Evolutionary conservation across 169 alveolate genomes (phyloP).

Genomic region (Miamiensis avidus): DNA sequence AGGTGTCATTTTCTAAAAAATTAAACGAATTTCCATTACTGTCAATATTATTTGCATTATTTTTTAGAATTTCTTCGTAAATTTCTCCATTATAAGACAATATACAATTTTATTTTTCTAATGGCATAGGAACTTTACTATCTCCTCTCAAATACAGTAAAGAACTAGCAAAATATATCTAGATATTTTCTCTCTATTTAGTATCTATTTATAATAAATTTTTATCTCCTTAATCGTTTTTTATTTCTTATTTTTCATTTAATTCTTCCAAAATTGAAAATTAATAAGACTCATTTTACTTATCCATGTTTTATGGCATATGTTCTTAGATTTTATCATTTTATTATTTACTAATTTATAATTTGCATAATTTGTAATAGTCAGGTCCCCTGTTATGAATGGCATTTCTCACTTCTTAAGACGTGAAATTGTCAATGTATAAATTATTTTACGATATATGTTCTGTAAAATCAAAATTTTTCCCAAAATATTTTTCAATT

Average conservation of each 20-base stretch:
- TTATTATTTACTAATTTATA: not conserved
- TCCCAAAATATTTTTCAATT: not conserved
- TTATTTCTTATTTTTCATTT: not conserved
- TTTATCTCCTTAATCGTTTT: too few relatives aligned
- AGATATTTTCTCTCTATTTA: not conserved
- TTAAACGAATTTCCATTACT: constrained; percentile 19
- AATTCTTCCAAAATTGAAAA: not conserved
- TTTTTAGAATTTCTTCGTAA: constrained; percentile 10
- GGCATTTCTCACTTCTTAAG: not conserved
- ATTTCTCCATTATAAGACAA: constrained; percentile 42
- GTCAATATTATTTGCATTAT: not conserved
- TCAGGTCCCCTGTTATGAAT: constrained; percentile 19
- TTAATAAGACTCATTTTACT: not conserved
- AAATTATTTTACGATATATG: not conserved
- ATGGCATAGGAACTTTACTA: constrained; percentile 30
- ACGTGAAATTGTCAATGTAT: not conserved
- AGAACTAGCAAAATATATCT: not conserved
- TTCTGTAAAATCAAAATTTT: constrained; percentile 19
- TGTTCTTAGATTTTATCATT: not conserved
- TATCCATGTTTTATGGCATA: not conserved
- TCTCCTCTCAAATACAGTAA: not conserved
- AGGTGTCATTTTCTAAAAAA: constrained; percentile 44
- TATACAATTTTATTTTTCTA: constrained; percentile 5
- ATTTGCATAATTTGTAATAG: not conserved
- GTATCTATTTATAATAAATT: not conserved